These are phyloP conservation scores for Cladosporium sp. DNA, from an alignment of 2,329 filamentous ascomycete species.

Conservation along the genomic window DNA sequence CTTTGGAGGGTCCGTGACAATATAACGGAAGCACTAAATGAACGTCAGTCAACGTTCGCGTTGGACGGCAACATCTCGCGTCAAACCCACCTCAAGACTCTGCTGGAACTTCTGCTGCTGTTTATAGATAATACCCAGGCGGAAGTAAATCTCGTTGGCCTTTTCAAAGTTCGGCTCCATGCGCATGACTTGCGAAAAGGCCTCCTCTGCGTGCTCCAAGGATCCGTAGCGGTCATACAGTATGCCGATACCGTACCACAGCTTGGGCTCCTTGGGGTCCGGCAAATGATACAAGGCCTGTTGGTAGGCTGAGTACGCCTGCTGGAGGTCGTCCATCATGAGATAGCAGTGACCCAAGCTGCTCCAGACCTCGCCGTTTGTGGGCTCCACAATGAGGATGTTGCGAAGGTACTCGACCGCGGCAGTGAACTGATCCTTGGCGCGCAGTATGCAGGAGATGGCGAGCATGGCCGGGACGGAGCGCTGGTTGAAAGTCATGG, in stretches of 20 bases:
- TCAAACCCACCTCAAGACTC: slow-evolving; percentile 71
- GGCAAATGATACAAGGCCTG: slow-evolving; percentile 88
- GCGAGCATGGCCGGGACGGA: slow-evolving; percentile 91
- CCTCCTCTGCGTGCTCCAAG: slow-evolving; percentile 94
- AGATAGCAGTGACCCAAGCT: slow-evolving; percentile 96
- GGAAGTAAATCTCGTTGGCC: slow-evolving; percentile 98
- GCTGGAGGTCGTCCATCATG: slow-evolving; percentile 98
- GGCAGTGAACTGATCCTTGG: slow-evolving; percentile 88
- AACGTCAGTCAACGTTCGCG: slow-evolving; percentile 23
- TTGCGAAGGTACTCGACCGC: slow-evolving; percentile 90
- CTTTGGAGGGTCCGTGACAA: slow-evolving; percentile 85
- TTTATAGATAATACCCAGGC: slow-evolving; percentile 99
- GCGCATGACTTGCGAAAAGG: slow-evolving; percentile 97
- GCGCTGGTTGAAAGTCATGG: slow-evolving; percentile 79
- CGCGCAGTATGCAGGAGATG: slow-evolving; percentile 86
- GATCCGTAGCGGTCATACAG: slow-evolving; percentile 96
- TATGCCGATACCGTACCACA: slow-evolving; percentile 99
- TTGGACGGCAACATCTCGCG: not conserved
- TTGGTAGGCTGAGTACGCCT: slow-evolving; percentile 95
- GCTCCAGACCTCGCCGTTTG: slow-evolving; percentile 94
- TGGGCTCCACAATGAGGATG: slow-evolving; percentile 82
- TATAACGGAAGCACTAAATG: slow-evolving; percentile 93
- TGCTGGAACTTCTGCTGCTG: slow-evolving; percentile 91
- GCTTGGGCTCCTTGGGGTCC: slow-evolving; percentile 95
- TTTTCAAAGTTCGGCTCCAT: slow-evolving; percentile 98